phyloP scores from a whole-genome alignment of 2,329 filamentous ascomycete genomes.

The Torrubiella hemipterigena region DNA sequence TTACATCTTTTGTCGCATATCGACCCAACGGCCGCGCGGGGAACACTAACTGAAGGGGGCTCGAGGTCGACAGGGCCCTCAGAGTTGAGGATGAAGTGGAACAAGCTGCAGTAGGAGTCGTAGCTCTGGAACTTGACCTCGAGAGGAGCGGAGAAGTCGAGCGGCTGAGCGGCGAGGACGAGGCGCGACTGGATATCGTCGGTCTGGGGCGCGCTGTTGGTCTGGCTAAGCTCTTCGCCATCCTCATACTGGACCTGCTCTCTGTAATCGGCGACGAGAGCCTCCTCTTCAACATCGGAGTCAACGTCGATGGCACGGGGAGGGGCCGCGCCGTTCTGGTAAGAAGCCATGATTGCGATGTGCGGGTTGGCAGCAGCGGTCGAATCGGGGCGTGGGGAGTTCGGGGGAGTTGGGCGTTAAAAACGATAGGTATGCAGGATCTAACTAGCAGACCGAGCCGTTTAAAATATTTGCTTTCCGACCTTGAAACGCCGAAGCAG shows the following conservation, averaged over 20 bases:
- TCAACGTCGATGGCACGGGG: constrained; percentile 59
- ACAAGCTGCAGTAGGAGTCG: constrained; percentile 98
- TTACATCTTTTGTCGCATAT: neutral
- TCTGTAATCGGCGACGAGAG: constrained; percentile 87
- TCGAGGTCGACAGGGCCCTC: constrained; percentile 97
- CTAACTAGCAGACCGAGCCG: neutral
- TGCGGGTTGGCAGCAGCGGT: constrained; percentile 14
- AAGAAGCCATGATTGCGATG: constrained; percentile 42
- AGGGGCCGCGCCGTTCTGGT: constrained; percentile 49
- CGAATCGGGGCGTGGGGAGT: too few relatives aligned
- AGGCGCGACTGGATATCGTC: constrained; percentile 92
- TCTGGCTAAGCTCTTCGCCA: constrained; percentile 67
- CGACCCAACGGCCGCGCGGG: constrained; percentile 2
- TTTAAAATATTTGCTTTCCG: too few relatives aligned
- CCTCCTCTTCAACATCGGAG: constrained; percentile 93
- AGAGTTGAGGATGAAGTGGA: constrained; percentile 98
- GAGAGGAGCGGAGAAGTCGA: constrained; percentile 90
- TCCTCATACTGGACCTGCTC: constrained; percentile 94
- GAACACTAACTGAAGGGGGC: constrained; percentile 71
- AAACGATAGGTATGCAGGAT: too few relatives aligned
- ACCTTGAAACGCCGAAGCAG: too few relatives aligned
- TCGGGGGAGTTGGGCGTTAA: too few relatives aligned
- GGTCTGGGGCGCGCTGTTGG: constrained; percentile 59
- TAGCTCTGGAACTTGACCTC: constrained; percentile 98
- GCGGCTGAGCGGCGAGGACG: constrained; percentile 79